Base-by-base conservation (phyloP, 2,329 filamentous ascomycete genomes). In the Tolypocladium amazonense region DNA sequence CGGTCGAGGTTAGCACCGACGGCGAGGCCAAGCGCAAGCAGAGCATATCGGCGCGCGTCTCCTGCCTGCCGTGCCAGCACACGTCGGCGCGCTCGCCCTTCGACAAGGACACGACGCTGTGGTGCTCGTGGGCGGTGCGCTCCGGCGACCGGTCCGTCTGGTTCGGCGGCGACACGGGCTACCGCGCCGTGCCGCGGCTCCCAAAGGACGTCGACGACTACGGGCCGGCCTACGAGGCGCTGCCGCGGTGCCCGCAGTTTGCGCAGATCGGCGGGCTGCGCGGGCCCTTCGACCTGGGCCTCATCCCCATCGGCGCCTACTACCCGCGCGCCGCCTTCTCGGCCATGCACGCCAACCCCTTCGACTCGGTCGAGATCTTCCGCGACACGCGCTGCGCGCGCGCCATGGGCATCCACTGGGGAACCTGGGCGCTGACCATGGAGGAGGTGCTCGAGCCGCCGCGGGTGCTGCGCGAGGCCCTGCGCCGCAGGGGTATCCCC, bases 231-330 rank as follows among this genome's bases (percentile, higher is more conserved):
- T 86, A 87, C 66, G 77, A 86, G 20, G 77, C 87, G 57, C 75
- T 87, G 20, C 91, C 92, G 5, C 76, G 79, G 27, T 95, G 90
- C 70, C 92, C 92, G 9, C 90, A 92, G 56, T 97, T 97, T 76
- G 82, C 84, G 63, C 82, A 95, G 72, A 92, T 97, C 63, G 93
- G 93, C 62, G 76, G 85, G 20, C 81, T 88, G 58, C 81, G 90
- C 39, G 92, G 93, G 0, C 90, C 91, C 0, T 96, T 97, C 68
- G 91, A 97, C 71, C 82, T 97, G 8, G 93, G 93, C 0, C 76
- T 97, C 59, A 94, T 97, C 64, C 93, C 93, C 45, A 97, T 97
- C 65, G 93, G 93, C 58, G 93, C 92, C 2, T 97, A 97, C 73
- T 79, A 84, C 61, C 89, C 89, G 0, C 80, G 89, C 30, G 74